Evolutionary conservation across 1,284 basidiomycete genomes (phyloP).

Genomic region (Pascua guehoae): DNA sequence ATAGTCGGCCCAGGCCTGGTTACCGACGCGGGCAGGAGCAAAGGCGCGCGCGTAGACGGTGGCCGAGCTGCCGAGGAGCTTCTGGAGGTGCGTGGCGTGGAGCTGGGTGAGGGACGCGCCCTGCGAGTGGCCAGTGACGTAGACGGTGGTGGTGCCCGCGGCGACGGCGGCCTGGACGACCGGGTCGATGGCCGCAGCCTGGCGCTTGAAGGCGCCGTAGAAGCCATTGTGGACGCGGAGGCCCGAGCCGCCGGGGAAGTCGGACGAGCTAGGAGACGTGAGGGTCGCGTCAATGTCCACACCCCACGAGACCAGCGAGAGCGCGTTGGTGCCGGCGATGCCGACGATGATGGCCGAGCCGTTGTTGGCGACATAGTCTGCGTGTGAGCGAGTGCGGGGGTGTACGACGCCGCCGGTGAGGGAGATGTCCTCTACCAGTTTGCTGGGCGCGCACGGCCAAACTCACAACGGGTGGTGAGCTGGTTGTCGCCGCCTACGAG

Average conservation of each 20-base stretch:
- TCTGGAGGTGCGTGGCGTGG: constrained; percentile 14
- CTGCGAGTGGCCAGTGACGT: constrained; percentile 26
- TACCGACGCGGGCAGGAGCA: constrained; percentile 23
- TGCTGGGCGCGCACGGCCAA: too few relatives aligned
- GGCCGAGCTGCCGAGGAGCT: constrained; percentile 1
- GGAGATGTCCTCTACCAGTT: too few relatives aligned
- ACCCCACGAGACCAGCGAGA: constrained; percentile 10
- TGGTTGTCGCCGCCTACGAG: too few relatives aligned
- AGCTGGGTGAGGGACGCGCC: constrained; percentile 21
- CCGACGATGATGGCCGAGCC: constrained; percentile 9
- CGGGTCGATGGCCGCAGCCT: constrained; percentile 4
- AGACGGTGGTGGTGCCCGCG: constrained; percentile 8
- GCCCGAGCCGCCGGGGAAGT: constrained; percentile 16
- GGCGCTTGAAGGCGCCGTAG: constrained; percentile 20
- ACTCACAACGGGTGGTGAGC: too few relatives aligned
- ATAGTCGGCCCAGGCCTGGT: constrained; percentile 25
- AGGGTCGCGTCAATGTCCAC: constrained; percentile 21
- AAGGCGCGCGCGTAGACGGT: constrained; percentile 13
- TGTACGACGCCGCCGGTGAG: too few relatives aligned
- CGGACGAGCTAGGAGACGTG: not conserved
- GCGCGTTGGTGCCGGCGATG: constrained; percentile 21
- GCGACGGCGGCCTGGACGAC: constrained; percentile 3
- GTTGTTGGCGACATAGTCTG: constrained; percentile 1
- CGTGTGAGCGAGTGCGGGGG: too few relatives aligned
- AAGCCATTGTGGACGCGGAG: constrained; percentile 23